phyloP scores from a whole-genome alignment of 2,329 filamentous ascomycete genomes.

The Fusarium foetens region DNA sequence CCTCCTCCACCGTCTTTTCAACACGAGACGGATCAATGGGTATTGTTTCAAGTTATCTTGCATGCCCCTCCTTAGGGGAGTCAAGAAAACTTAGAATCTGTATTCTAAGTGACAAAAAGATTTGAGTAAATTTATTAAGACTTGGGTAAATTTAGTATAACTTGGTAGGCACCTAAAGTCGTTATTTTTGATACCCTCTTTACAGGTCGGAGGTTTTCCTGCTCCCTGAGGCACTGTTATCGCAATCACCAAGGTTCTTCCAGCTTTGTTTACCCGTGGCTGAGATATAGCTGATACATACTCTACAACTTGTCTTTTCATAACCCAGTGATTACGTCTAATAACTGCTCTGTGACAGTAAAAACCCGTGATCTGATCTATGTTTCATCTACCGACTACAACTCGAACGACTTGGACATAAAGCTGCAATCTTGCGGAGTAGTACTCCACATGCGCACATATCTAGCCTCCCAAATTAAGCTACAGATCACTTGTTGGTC shows the following conservation, averaged over 20 bases:
- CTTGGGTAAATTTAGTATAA: background rate
- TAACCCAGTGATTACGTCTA: background rate
- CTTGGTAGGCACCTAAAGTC: background rate
- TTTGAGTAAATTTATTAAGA: background rate
- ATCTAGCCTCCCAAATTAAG: background rate
- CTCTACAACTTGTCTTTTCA: background rate
- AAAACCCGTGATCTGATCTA: constrained; percentile 2
- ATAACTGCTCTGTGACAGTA: background rate
- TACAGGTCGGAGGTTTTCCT: background rate
- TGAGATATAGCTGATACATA: background rate
- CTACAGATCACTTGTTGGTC: background rate
- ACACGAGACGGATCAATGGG: constrained; percentile 13
- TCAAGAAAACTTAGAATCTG: background rate
- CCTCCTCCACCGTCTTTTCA: constrained; percentile 37
- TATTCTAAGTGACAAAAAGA: background rate
- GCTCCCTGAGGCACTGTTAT: no score
- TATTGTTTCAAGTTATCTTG: constrained; percentile 9
- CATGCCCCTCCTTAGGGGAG: background rate
- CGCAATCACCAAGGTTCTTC: background rate
- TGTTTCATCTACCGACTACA: constrained; percentile 6
- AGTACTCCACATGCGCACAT: constrained; percentile 13
- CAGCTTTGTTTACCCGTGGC: background rate
- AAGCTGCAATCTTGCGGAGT: constrained; percentile 30
- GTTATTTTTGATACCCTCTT: background rate
- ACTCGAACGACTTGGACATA: constrained; percentile 9